These are phyloP conservation scores for Graphilbum fragrans DNA, from an alignment of 2,329 filamentous ascomycete genomes.

Conservation along the genomic window DNA sequence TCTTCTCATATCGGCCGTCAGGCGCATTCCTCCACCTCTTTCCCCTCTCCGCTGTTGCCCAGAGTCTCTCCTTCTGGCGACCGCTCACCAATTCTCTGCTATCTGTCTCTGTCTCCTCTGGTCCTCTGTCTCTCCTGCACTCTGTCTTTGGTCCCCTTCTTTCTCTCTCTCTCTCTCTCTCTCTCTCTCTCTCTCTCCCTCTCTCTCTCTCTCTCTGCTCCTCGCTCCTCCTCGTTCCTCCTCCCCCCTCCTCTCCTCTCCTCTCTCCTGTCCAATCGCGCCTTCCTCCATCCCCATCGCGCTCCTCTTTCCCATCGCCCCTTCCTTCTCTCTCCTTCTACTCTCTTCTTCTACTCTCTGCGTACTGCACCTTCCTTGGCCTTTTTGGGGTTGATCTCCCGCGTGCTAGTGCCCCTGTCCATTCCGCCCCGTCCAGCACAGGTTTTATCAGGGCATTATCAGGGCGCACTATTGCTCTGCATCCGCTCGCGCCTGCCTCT, in stretches of 20 bases:
- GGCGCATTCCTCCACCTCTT: too few species aligned
- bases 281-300: too few species aligned
- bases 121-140: background rate
- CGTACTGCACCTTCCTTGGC: too few species aligned
- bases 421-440: background rate
- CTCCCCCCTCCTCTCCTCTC: background rate
- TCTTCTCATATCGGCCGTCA: too few species aligned
- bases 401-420: slow-evolving; percentile 4
- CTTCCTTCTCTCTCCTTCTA: background rate
- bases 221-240: background rate
- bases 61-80: too few species aligned
- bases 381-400: slow-evolving; percentile 6
- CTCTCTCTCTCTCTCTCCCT: background rate
- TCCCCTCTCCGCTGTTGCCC: too few species aligned
- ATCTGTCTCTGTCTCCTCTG: background rate
- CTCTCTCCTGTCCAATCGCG: slow-evolving; percentile 1
- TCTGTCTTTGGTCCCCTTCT: background rate
- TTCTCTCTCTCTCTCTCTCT: background rate
- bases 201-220: background rate
- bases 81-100: background rate
- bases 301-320: background rate
- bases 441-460: too few species aligned
- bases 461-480: background rate
- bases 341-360: background rate
- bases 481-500: slow-evolving; percentile 2